Base-by-base conservation (phyloP, 352 stramenopile species). In the Phytophthora ohioensis region DNA sequence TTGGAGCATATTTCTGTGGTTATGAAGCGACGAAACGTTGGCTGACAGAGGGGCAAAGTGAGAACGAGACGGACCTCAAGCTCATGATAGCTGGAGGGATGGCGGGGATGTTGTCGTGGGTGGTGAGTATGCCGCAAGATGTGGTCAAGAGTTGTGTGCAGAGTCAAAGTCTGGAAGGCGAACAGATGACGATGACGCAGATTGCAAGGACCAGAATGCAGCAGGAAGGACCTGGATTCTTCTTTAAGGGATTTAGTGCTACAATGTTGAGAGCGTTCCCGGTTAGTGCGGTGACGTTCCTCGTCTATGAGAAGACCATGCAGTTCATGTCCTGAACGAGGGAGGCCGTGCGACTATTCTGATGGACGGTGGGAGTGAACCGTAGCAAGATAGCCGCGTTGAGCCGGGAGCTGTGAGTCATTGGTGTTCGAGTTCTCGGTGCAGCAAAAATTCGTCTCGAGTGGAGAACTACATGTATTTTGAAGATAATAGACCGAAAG, bases 131-230 rank as follows among this genome's bases (percentile, higher is more conserved):
- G 67, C 92, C 91, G 3, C 77, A 96, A 58, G 92, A 98, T 68
- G 92, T 98, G 30, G 81, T 97, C 70, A 97, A 98, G 80, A 97
- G 89, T 31, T 88, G 90, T 42, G 89, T 96, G 35, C 92, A 98
- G 79, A 90, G 85, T 56, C 87, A 93, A 57, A 64, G 71, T 13
- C 76, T 90, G 6, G 69, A 75, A 12, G 71, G 67, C 6, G 62
- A 67, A 31, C 79, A 84, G 60, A 69, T 80, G 67, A 78, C 71
- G 8, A 85, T 85, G 31, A 72, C 57, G 47, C 58, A 86, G 58
- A 75, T 93, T 43, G 76, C 75, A 34, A 71, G 74, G 13, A 65
- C 75, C 31, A 73, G 91, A 38, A 75, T 90, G 69, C 39, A 57
- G 4, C 62, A 79, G 21, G 85, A 92, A 35, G 85, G 87, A 46